phyloP scores from a whole-genome alignment of 805 yeast genomes.

The Citeromyces nyonsensis region DNA sequence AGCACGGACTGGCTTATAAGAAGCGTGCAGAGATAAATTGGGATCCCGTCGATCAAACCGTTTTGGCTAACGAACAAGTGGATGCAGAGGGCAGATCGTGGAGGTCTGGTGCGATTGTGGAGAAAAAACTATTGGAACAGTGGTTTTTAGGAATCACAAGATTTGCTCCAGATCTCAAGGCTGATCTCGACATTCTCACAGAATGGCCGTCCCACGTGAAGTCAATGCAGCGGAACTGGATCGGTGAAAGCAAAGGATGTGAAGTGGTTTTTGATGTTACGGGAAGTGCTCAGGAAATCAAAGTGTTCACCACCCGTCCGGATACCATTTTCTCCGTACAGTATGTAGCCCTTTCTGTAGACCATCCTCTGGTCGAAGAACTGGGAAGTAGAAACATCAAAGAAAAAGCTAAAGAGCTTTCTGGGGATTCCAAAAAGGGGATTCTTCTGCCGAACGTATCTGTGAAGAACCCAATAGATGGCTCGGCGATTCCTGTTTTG shows the following conservation, averaged over 20 bases:
- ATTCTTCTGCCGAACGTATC: conserved; percentile 25
- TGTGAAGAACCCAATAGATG: conserved; percentile 45
- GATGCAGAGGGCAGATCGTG: conserved; percentile 84
- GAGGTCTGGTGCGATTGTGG: conserved; percentile 95
- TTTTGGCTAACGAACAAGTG: conserved; percentile 92
- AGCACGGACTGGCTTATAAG: conserved; percentile 74
- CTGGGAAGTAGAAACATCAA: conserved; percentile 16
- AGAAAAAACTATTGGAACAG: conserved; percentile 65
- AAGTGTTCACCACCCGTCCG: conserved; percentile 66
- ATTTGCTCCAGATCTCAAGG: conserved; percentile 51
- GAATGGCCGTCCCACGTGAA: conserved; percentile 87
- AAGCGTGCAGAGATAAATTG: conserved; percentile 85
- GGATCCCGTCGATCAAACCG: conserved; percentile 96
- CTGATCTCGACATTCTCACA: conserved; percentile 44
- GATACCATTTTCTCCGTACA: conserved; percentile 81
- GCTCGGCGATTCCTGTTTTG: conserved; percentile 48
- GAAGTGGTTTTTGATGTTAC: conserved; percentile 35
- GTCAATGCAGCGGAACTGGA: conserved; percentile 89
- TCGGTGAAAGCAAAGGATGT: conserved; percentile 77
- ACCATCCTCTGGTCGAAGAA: conserved; percentile 43
- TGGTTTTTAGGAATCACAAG: conserved; percentile 91
- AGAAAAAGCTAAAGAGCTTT: conserved; percentile 10
- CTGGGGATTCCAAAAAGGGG: conserved; percentile 46
- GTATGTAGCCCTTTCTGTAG: conserved; percentile 62
- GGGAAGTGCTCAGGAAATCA: conserved; percentile 20